phyloP scores from a whole-genome alignment of 176 grass and related monocot genomes.

The Stipa capillata region DNA sequence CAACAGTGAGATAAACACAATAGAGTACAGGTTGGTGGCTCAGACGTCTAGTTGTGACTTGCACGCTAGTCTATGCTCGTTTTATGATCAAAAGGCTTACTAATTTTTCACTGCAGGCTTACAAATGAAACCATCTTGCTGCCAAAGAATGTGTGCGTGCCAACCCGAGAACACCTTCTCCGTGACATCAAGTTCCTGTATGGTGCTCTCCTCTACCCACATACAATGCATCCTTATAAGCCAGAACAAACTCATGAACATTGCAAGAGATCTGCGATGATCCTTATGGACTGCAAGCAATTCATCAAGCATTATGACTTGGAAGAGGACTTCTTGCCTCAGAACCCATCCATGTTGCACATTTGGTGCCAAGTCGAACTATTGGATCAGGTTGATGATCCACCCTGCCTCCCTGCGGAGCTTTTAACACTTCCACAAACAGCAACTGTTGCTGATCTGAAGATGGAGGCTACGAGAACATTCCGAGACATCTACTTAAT shows the following conservation, averaged over 20 bases:
- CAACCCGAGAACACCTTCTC: constrained; percentile 25
- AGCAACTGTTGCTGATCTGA: constrained; percentile 62
- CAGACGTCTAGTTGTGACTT: background rate
- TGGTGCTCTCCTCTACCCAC: constrained; percentile 33
- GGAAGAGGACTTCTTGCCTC: constrained; percentile 18
- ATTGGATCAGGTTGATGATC: constrained; percentile 28
- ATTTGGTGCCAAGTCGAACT: constrained; percentile 48
- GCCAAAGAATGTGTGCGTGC: constrained; percentile 11
- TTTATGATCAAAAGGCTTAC: background rate
- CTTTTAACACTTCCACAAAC: constrained; percentile 35
- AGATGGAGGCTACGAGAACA: constrained; percentile 38
- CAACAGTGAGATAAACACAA: constrained; percentile 36
- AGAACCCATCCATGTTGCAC: constrained; percentile 36
- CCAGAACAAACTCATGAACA: constrained; percentile 20
- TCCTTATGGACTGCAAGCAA: constrained; percentile 69
- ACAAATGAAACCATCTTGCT: background rate
- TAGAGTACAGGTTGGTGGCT: constrained; percentile 67
- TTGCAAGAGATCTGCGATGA: constrained; percentile 17
- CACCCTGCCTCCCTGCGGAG: constrained; percentile 37
- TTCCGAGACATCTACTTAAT: constrained; percentile 53
- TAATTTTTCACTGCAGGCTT: constrained; percentile 18
- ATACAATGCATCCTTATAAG: constrained; percentile 45
- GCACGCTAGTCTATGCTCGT: background rate
- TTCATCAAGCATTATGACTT: constrained; percentile 67
- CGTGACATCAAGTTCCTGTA: constrained; percentile 57